Percentiles rank a stretch among this genome's conserved stretches.
Evolutionary conservation across 495 filamentous ascomycete species (phyloP).

Genomic region (Aspergillus leporis): DNA sequence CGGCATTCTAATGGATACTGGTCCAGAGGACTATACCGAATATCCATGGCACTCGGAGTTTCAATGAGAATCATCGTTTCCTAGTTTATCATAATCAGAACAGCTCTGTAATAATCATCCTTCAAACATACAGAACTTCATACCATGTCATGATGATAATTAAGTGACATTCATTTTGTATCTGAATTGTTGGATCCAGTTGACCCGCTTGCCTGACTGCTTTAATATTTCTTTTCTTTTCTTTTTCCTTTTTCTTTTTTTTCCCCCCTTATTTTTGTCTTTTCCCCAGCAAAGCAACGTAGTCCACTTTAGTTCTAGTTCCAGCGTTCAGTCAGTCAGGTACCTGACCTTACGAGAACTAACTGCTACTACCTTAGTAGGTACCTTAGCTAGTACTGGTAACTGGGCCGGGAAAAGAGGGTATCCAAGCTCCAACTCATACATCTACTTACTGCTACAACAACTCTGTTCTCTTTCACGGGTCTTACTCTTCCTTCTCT

Average conservation of each 20-base stretch:
- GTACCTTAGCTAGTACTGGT: not conserved
- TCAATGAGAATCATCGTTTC: not conserved
- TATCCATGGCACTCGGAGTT: not conserved
- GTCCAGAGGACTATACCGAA: not conserved
- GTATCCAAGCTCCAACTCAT: not conserved
- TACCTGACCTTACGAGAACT: not conserved
- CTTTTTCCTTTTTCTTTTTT: not conserved
- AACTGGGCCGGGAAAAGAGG: not conserved
- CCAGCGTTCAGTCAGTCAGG: not conserved
- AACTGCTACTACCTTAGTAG: not conserved
- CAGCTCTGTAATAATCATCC: not conserved
- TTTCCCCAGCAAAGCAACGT: constrained; percentile 1
- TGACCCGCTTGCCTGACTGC: not conserved
- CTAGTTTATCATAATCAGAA: not conserved
- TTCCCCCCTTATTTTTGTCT: too few relatives aligned
- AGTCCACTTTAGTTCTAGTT: not conserved
- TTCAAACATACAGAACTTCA: not conserved
- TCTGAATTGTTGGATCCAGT: not conserved
- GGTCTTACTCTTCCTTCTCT: not conserved
- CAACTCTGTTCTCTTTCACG: not conserved
- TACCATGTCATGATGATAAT: not conserved
- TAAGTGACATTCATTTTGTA: not conserved
- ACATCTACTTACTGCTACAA: not conserved
- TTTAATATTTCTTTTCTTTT: constrained; percentile 11
- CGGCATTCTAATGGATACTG: constrained; percentile 1